Base-by-base conservation (phyloP, 805 yeast species). In the Lipomyces chichibuensis region DNA sequence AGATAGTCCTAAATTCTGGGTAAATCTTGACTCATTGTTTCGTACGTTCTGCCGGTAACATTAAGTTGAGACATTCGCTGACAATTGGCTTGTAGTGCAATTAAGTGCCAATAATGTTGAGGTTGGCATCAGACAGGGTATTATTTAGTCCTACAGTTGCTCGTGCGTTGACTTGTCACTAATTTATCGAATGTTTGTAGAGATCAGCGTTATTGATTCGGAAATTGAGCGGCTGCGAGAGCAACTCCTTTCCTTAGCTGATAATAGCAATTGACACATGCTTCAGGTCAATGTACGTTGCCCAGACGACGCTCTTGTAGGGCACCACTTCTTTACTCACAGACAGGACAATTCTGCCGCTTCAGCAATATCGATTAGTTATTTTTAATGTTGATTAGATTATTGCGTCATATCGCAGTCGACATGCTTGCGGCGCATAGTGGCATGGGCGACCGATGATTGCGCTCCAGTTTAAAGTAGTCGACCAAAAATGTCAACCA, bases 71-170 rank as follows among this genome's bases (percentile, higher is more conserved):
- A 11, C 17, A 23, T 52, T 27, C 13, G 55, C 32, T 52, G 32
- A 52, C 32, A 2, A 4, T 49, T 27, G 32, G 17, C 27, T 52
- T 27, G 17, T 37, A 52, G 55, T 52, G 55, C 27, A 52, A 8
- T 27, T 52, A 27, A 11, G 32, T 23, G 14, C 55, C 29, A 25
- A 11, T 23, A 52, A 52, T 52, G 55, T 52, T 13, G 55, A 52
- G 20, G 32, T 17, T 11, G 55, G 55, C 27, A 23, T 52, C 23
- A 23, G 55, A 23, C 55, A 52, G 55, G 55, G 55, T 52, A 52
- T 20, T 17, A 17, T 43, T 5, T 17, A 7, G n/a, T 14, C 11
- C 20, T 43, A 17, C 20, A 17, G 20, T 43, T 43, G 13, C 23
- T 17, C 49, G 8, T 43, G 14, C 14, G 11, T n/a, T 52, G 23